A percentile compares a stretch with the other conserved stretches of the same genome.
These are phyloP conservation scores for Alloteropsis semialata DNA, from an alignment of 176 grass and related monocot species.

Conservation along the genomic window DNA sequence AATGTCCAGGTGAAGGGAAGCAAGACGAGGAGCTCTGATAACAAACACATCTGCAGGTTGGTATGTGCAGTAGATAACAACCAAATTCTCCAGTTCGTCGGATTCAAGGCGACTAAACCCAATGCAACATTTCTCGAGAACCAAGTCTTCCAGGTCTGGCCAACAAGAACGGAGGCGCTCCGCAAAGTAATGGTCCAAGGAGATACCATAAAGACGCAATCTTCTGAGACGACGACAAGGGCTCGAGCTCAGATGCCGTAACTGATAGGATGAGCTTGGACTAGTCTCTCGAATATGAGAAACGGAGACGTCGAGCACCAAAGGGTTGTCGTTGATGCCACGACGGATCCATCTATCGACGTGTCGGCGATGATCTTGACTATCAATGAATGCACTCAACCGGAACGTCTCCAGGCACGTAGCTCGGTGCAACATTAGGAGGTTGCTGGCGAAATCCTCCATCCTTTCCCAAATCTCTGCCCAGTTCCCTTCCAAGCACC, in stretches of 20 bases:
- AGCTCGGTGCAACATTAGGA: not conserved
- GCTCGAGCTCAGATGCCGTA: not conserved
- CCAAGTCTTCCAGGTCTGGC: not conserved
- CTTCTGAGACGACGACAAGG: not conserved
- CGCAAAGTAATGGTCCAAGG: not conserved
- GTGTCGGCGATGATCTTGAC: too few species aligned
- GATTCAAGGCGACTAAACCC: not conserved
- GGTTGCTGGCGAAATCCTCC: not conserved
- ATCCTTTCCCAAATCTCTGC: not conserved
- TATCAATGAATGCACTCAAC: accelerated
- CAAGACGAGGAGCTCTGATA: not conserved
- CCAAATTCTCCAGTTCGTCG: not conserved
- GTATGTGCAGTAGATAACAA: not conserved
- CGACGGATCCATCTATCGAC: not conserved
- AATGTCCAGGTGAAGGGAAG: not conserved
- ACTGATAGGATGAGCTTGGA: not conserved
- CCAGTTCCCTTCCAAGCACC: not conserved
- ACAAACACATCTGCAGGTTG: not conserved
- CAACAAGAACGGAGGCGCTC: not conserved
- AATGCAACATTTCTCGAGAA: not conserved
- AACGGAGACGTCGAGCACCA: not conserved
- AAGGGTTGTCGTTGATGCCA: not conserved
- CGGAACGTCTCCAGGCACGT: not conserved
- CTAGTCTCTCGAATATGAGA: too few species aligned
- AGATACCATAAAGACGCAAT: not conserved